Percentiles rank a stretch among this genome's conserved stretches.
These are phyloP conservation scores for Amaranthus tricolor DNA, from an alignment of 179 eudicot species.

Conservation along the genomic window DNA sequence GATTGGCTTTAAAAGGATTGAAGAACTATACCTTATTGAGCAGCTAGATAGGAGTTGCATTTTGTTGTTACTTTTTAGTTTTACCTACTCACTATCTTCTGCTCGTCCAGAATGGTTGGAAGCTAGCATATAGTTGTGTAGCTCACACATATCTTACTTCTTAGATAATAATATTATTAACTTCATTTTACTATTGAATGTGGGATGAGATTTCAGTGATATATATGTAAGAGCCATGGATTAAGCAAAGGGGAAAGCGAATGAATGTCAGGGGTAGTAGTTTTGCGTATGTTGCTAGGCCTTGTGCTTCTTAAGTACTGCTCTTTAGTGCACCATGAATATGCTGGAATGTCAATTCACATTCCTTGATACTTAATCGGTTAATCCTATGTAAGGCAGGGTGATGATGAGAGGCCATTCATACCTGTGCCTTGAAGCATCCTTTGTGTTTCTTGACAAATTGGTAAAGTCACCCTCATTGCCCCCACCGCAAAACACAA, in stretches of 20 bases:
- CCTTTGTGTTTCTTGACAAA: neutral
- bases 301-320: neutral
- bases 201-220: neutral
- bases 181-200: neutral
- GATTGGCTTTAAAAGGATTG: neutral
- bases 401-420: neutral
- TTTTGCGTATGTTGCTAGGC: neutral
- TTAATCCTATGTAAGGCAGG: neutral
- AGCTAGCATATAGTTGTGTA: neutral
- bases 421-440: neutral
- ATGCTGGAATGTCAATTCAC: neutral
- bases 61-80: neutral
- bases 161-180: neutral
- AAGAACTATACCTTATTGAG: neutral
- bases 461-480: neutral
- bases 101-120: neutral
- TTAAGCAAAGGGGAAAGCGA: neutral
- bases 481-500: neutral
- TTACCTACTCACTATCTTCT: neutral
- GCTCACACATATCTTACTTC: neutral
- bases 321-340: neutral
- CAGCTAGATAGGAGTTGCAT: neutral
- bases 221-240: neutral
- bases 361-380: neutral
- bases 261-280: too few species aligned